Evolutionary conservation across 257 asterid genomes (phyloP), one percentile per base, ranked within the genome.

Genomic region (Solanum pennellii): DNA sequence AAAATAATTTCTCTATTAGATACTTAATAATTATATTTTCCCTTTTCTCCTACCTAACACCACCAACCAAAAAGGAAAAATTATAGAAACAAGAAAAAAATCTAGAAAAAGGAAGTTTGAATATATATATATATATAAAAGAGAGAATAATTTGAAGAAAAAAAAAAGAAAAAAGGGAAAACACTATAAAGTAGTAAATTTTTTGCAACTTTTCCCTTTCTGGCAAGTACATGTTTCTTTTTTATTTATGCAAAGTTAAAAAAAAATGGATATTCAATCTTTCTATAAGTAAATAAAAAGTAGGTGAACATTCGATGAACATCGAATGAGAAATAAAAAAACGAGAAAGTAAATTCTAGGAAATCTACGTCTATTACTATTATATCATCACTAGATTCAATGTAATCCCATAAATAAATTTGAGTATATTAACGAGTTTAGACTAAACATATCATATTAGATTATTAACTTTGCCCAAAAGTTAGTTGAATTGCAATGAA

Each of bases 381-480:
- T n/a, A 52, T 10, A 52, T 16, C 18, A 16, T 6, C 62, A 52
- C 0, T 9, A 52, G 16, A 16, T 1, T 52, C 23, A 52, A 2
- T 47, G 8, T 47, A 5, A 47, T 47, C 0, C 0, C 59, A 47
- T 3, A 47, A 47, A 47, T 47, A 0, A 47, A 47, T 47, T 47
- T 14, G 1, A 47, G 1, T 14, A 14, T 47, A 60, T 60, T 12
- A 60, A 21, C 0, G 6, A 3, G 21, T 59, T 20, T 59, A 9
- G 21, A 59, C 11, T 59, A 9, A 5, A 59, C 5, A 2, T 5
- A 5, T 14, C 20, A 47, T 13, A 6, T 14, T 47, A 47, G 62
- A 2, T 56, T 56, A 56, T 56, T 56, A 56, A 56, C 23, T 27
- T 0, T 3, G 9, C 0, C 0, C 23, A 18, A 56, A 56, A 20